Evolutionary conservation across 768 basidiomycete genomes (phyloP), one percentile per base, ranked within the genome.

Genomic region (Lentinula detonsa): DNA sequence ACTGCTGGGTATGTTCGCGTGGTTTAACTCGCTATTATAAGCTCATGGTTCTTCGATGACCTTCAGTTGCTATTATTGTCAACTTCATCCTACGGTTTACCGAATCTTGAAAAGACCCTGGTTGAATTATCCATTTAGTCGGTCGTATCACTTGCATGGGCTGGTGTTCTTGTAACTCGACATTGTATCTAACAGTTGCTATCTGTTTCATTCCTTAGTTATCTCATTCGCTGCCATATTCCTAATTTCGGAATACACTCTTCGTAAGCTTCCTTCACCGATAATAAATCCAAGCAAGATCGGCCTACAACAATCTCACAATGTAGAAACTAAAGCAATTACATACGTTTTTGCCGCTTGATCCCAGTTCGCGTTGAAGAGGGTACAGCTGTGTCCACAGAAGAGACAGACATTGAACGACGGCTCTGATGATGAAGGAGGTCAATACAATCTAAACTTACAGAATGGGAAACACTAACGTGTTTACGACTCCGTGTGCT

Each of bases 21-120:
- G 55, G 7, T 37, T 31, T 15, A 40, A 9, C 54, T 57, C 21
- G 18, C 33, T 64, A 59, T 10, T 35, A 28, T 28, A 0, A 28
- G 3, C 28, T 31, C 40, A 48, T 28, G 13, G 67, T 39, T 64
- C 40, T 48, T 48, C 48, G 61, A 50, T 34, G 40, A 46, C 63
- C 63, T 23, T 7, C 72, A 94, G 92, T 88, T 60, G 92, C 93
- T 48, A 84, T 95, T 66, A 75, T 91, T 60, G 85, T 87, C 76
- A 95, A 95, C 73, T 94, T 95, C 66, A 76, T 92, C 62, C 80
- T 95, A 62, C 86, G 91, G 53, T 93, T 94, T 73, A 83, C 89
- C 8, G 69, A 77, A 63, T 62, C 65, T 13, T 77, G 59, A 72
- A 54, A 54, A 33, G 49, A 13, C 23, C 11, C 37, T 8, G 9